Evolutionary conservation across 768 basidiomycete species (phyloP), one percentile per base, ranked within the genome.

Genomic region (Boletus rex-veris): DNA sequence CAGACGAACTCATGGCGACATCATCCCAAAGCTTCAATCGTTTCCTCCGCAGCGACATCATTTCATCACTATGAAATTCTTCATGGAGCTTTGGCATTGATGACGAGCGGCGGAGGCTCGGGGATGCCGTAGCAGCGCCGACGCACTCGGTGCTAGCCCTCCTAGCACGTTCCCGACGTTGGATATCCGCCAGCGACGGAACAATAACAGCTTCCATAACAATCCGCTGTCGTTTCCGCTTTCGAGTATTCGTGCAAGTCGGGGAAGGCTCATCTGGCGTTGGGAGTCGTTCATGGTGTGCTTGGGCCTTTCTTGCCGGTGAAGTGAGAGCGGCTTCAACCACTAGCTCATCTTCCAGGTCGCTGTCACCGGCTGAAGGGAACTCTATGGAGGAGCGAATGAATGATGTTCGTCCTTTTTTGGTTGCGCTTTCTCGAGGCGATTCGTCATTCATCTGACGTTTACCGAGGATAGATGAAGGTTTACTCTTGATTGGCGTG

Each of bases 161-260:
- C 50, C 62, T 61, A 39, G 31, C 45, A 24, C 57, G 56, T 36
- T 58, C 41, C 44, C 60, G 64, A 21, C 57, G 60, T 26, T 53
- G 54, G 31, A 74, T 46, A 16, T 70, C 64, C 0, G 61, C 67
- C 16, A 76, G 57, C 9, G 70, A 69, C 12, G 79, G 78, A 44
- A 80, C 73, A 45, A 77, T 76, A 12, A 83, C 81, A 4, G 77
- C 76, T 12, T 84, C 83, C 71, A 83, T 66, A 54, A 80, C 59
- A 6, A 74, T 61, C 31, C 80, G 67, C 65, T 76, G 79, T 52
- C 81, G 78, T 65, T 83, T 84, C 58, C 64, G 70, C 40, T 67
- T 69, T 12, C 58, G 56, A 1, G 60, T 55, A 11, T 18, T 48
- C 21, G 43, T 18, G 16, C 37, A 52, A 3, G 48, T 45, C 31